Conservation (phyloP, 768 basidiomycete genomes). For the Holtermannia corniformis region DNA sequence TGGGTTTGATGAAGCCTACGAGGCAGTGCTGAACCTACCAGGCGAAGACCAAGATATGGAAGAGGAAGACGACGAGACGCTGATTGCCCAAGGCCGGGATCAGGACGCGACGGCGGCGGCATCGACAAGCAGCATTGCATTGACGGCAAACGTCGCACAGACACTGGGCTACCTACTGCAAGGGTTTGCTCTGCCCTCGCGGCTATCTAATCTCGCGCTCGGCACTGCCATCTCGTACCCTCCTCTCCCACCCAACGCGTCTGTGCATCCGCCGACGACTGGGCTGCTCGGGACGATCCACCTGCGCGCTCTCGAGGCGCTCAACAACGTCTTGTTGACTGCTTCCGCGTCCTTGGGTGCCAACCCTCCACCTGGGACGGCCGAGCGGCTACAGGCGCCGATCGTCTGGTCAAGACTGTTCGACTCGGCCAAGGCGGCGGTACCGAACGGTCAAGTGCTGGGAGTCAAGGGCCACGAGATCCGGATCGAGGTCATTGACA, state of each 20-base stretch:
- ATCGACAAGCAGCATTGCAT: constrained; percentile 37
- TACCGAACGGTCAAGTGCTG: constrained; percentile 25
- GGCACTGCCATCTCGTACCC: constrained; percentile 77
- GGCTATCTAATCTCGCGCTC: constrained; percentile 52
- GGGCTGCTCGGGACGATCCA: constrained; percentile 76
- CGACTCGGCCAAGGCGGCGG: constrained; percentile 32
- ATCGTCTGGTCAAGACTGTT: constrained; percentile 45
- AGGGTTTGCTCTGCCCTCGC: constrained; percentile 45
- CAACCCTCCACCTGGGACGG: constrained; percentile 40
- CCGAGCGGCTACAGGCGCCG: constrained; percentile 51
- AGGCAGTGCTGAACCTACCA: not conserved
- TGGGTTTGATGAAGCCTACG: not conserved
- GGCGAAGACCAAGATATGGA: constrained; percentile 35
- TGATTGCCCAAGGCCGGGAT: constrained; percentile 38
- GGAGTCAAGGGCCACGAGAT: constrained; percentile 48
- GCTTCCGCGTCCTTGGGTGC: constrained; percentile 46
- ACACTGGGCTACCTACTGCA: constrained; percentile 3
- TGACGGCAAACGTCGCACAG: constrained; percentile 28
- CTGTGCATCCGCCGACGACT: constrained; percentile 78
- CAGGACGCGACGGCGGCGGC: constrained; percentile 42
- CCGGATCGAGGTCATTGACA: constrained; percentile 63
- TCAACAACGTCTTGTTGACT: constrained; percentile 80
- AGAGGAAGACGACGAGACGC: constrained; percentile 40
- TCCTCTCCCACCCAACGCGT: constrained; percentile 53
- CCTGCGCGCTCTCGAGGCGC: constrained; percentile 72